phyloP scores from a whole-genome alignment of 129 eudicot genomes.

The Tagetes erecta region DNA sequence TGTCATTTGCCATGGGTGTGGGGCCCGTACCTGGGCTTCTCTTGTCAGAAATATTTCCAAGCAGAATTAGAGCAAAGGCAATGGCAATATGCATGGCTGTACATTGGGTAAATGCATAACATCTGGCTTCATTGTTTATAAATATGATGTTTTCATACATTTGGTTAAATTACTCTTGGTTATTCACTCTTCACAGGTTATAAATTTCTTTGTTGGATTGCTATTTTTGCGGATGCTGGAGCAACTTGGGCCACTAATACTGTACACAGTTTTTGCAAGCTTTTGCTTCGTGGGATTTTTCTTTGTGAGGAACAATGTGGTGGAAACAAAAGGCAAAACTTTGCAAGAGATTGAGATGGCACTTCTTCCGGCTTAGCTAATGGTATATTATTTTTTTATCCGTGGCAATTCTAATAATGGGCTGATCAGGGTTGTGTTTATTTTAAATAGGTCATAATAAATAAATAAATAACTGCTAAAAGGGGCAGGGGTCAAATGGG shows the following conservation, averaged over 20 bases:
- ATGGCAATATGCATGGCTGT: conserved; percentile 96
- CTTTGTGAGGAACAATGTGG: conserved; percentile 62
- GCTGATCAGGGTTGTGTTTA: not conserved
- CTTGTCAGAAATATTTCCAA: conserved; percentile 75
- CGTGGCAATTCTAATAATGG: not conserved
- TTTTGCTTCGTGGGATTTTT: conserved; percentile 61
- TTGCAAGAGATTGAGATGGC: conserved; percentile 84
- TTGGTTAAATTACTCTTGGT: not conserved
- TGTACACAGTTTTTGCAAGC: conserved; percentile 60
- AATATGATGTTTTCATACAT: not conserved
- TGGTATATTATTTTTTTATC: conserved; percentile 14
- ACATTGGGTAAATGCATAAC: conserved; percentile 67
- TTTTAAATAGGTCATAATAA: not conserved
- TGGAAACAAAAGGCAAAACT: conserved; percentile 84
- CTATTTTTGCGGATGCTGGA: conserved; percentile 74
- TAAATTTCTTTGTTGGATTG: conserved; percentile 77
- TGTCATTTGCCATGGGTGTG: conserved; percentile 75
- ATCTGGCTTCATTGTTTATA: not conserved
- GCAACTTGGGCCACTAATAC: conserved; percentile 63
- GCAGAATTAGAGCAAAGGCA: conserved; percentile 79
- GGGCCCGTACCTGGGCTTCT: conserved; percentile 90
- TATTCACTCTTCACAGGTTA: conserved; percentile 47
- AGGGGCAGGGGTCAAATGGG: not conserved
- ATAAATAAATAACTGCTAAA: not conserved
- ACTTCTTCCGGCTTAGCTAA: conserved; percentile 55